Evolutionary conservation across 2,329 filamentous ascomycete species (phyloP).

Genomic region (Xylariaceae sp.): DNA sequence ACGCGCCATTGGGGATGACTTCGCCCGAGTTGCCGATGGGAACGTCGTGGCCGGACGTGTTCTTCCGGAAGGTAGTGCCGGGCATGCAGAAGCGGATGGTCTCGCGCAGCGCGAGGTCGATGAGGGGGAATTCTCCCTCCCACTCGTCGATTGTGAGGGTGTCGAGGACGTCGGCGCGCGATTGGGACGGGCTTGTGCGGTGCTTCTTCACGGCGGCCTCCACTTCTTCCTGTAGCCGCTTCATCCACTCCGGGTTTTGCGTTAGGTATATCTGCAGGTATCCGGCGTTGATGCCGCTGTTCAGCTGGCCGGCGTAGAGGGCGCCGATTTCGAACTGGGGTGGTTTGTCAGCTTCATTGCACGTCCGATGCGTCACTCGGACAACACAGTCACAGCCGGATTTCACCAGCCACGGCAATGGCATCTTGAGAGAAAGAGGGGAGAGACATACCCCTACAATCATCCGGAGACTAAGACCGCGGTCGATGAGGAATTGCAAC

Average conservation of each 20-base stretch:
- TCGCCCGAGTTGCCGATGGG: slow-evolving; percentile 43
- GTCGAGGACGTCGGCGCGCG: slow-evolving; percentile 37
- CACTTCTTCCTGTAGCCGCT: slow-evolving; percentile 44
- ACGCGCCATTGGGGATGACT: slow-evolving; percentile 47
- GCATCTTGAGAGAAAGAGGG: not conserved
- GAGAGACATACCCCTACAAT: slow-evolving; percentile 39
- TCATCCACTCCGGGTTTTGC: slow-evolving; percentile 44
- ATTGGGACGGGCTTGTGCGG: slow-evolving; percentile 31
- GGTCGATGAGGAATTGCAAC: slow-evolving; percentile 51
- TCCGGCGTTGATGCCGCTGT: slow-evolving; percentile 52
- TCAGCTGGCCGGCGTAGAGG: slow-evolving; percentile 55
- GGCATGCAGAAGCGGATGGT: slow-evolving; percentile 48
- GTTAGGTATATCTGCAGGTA: slow-evolving; percentile 51
- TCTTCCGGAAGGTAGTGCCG: slow-evolving; percentile 50
- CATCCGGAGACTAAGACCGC: slow-evolving; percentile 41
- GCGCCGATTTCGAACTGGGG: slow-evolving; percentile 48
- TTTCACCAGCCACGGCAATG: not conserved
- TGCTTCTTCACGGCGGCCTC: slow-evolving; percentile 42
- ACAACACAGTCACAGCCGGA: not conserved
- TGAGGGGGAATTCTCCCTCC: slow-evolving; percentile 50
- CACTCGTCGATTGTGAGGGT: slow-evolving; percentile 48
- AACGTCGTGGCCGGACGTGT: slow-evolving; percentile 43
- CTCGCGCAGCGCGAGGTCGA: slow-evolving; percentile 51
- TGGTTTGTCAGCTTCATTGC: slow-evolving; percentile 7
- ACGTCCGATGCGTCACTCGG: not conserved